Evolutionary conservation across 495 filamentous ascomycete species (phyloP).

Genomic region (Cercophora samala): DNA sequence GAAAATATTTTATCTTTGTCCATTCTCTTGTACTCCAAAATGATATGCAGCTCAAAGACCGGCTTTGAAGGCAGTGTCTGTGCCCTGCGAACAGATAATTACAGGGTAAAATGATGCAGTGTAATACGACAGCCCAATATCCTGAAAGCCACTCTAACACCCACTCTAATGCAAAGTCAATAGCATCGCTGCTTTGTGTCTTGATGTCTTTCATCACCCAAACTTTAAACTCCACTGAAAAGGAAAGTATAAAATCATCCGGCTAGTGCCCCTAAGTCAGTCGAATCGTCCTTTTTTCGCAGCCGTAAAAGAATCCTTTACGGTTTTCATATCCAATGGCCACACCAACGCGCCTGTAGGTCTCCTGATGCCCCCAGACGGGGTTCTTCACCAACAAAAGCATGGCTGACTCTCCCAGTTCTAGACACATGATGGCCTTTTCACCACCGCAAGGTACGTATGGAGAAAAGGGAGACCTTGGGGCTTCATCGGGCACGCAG

Average conservation of each 20-base stretch:
- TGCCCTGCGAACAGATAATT: not conserved
- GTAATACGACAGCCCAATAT: not conserved
- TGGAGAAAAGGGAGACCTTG: not conserved
- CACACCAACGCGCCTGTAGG: constrained; percentile 26
- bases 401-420: constrained; percentile 35
- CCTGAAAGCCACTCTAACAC: not conserved
- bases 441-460: constrained; percentile 27
- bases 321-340: constrained; percentile 28
- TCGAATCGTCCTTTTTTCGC: constrained; percentile 21
- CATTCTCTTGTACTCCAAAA: not conserved
- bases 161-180: not conserved
- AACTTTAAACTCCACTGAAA: not conserved
- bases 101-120: not conserved
- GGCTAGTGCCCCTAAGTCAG: constrained; percentile 15
- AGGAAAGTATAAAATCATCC: not conserved
- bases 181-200: not conserved
- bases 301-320: constrained; percentile 35
- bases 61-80: not conserved
- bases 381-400: constrained; percentile 23
- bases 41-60: not conserved
- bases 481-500: constrained; percentile 8
- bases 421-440: constrained; percentile 30
- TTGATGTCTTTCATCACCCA: not conserved
- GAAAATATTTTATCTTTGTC: not conserved
- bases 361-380: constrained; percentile 4